Evolutionary conservation across 768 basidiomycete species (phyloP), one percentile per base, ranked within the genome.

Genomic region (Collybia mongolica): DNA sequence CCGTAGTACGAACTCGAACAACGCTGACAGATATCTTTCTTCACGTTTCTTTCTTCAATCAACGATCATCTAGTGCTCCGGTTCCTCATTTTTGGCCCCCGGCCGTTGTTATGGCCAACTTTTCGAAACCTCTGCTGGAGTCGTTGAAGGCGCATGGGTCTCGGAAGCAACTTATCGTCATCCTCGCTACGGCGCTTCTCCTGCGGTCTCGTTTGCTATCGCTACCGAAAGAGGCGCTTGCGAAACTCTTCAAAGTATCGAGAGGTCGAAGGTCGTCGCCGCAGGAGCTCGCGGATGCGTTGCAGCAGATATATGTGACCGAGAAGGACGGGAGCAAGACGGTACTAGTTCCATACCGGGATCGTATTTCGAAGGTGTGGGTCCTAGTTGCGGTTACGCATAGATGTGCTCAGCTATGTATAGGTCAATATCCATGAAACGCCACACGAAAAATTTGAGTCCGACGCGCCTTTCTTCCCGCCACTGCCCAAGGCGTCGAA

Each of bases 331-430:
- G 85, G 2, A 75, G 75, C 15, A 82, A 82, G 61, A 81, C 75
- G 4, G 66, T 90, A n/a, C 73, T 86, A 1, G 82, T 89, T 5
- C 87, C 84, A 1, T 83, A 86, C 60, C 69, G 79, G 19, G 82
- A 84, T 28, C 66, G 77, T 39, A 66, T 91, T 6, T 79, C 83
- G 11, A 83, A 83, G 75, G 86, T 86, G 26, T 48, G 78, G 45
- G 11, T 36, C 11, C 3, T 32, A 14, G 32, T 32, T 6, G 3
- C 28, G 52, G 9, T 23, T 40, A n/a, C 23, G 53, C 18, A 5
- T 19, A 22, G 4, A 9, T 14, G 29, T 42, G 32, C 46, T 41
- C 39, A 39, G 40, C 15, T 35, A 14, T 5, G 39, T 14, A 14
- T 42, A 80, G 78, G 70, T 76, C 32, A 68, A 70, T 2, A 68